Percentiles rank a stretch among this genome's conserved stretches.
Evolutionary conservation across 208 protist genomes (phyloP).

Genomic region (Crithidia bombi): DNA sequence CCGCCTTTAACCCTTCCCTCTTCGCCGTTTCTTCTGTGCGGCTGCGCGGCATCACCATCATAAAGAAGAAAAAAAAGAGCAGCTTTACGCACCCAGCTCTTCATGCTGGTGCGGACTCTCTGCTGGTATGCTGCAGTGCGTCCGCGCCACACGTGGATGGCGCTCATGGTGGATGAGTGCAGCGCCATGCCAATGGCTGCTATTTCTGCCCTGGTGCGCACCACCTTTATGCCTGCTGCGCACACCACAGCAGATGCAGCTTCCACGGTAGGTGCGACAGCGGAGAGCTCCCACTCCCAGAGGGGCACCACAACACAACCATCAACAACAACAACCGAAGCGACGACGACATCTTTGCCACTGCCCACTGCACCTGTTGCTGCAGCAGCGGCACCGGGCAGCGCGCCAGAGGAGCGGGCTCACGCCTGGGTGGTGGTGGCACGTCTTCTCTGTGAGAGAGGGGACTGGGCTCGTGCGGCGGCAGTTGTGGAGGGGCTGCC

Average conservation of each 20-base stretch:
- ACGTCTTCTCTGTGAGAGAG: constrained; percentile 33
- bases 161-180: constrained; percentile 38
- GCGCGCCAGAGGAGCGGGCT: constrained; percentile 18
- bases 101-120: constrained; percentile 17
- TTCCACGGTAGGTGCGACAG: no score
- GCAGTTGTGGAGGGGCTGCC: constrained; percentile 37
- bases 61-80: not conserved
- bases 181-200: constrained; percentile 9
- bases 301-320: no score
- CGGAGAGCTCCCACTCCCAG: no score
- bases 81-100: not conserved
- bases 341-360: not conserved
- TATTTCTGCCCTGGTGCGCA: constrained; percentile 20
- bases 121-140: constrained; percentile 11
- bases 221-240: constrained; percentile 8
- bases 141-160: constrained; percentile 33
- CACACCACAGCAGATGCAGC: no score
- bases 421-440: constrained; percentile 34
- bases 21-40: no score
- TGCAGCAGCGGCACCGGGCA: not conserved
- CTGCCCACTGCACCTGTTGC: not conserved
- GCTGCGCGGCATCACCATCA: no score
- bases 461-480: constrained; percentile 28
- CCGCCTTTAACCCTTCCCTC: no score
- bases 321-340: no score